Base-by-base conservation (phyloP, 2,329 filamentous ascomycete genomes). In the Cryphonectria radicalis region DNA sequence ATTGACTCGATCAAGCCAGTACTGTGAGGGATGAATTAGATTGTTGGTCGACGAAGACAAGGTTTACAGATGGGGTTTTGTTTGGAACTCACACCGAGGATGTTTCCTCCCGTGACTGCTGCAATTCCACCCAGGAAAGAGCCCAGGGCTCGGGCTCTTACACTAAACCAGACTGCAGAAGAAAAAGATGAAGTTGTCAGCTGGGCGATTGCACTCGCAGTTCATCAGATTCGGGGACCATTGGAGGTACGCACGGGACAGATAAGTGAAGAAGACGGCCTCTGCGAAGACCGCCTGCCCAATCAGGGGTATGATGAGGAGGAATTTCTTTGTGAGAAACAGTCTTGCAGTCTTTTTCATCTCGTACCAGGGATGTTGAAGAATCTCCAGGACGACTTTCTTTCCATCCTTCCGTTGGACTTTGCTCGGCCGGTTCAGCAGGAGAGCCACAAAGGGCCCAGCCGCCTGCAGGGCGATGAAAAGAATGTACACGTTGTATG, bases 181-280 rank as follows among this genome's bases (percentile, higher is more conserved):
- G 37, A 76, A 69, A 53, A 8, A 14, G 25, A 17, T 25, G 22
- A 17, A 28, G n/a, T 22, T 28, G 7, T 32, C 3, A 42, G 22
- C 37, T 11, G 5, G 35, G 50, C 14, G n/a, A 28, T 4, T 7
- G 4, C 22, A n/a, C 22, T 5, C 4, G 25, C 1, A 11, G 19
- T 13, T 8, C 14, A 1, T 14, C 28, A 17, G 60, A 40, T 13
- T 40, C 37, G 10, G 11, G 10, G 37, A 73, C n/a, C 28, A 11
- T 10, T 1, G 40, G n/a, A 17, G 6, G 7, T 3, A 78, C 81
- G 75, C 68, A 82, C 84, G 74, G 11, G 85, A 83, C 10, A 91
- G 81, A 71, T 91, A 94, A 0, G 91, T 93, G 78, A 91, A 93
- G 79, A 91, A 92, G 0, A 93, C 90, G 0, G 92, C 89, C 77